Conservation (phyloP, 164 flowering plant species). For the Warburgia ugandensis region DNA sequence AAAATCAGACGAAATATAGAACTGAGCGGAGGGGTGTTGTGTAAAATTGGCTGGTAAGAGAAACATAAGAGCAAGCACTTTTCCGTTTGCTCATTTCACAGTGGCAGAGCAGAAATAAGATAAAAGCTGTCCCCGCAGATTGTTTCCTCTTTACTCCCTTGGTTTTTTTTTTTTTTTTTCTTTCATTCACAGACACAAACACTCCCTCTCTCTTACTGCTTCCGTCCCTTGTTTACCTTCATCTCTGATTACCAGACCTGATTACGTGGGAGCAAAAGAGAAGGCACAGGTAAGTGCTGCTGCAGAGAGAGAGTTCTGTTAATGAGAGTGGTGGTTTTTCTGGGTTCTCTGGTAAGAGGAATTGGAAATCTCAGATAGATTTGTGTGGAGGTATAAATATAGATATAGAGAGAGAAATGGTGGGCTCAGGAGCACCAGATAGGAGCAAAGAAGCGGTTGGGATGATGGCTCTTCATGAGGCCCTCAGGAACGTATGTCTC, state of each 20-base stretch:
- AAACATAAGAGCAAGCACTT: too few species aligned
- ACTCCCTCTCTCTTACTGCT: not conserved
- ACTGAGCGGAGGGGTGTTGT: too few species aligned
- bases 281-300: not conserved
- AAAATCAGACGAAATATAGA: too few species aligned
- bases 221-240: too few species aligned
- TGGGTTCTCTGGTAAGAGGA: too few species aligned
- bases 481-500: slow-evolving; percentile 87
- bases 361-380: not conserved
- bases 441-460: slow-evolving; percentile 99
- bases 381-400: not conserved
- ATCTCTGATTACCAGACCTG: slow-evolving; percentile 1
- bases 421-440: slow-evolving; percentile 58
- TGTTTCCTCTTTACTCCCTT: too few species aligned
- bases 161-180: not conserved
- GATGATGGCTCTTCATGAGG: slow-evolving; percentile 99
- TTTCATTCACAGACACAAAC: not conserved
- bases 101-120: not conserved
- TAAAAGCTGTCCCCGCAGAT: slow-evolving; percentile 1
- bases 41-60: not conserved
- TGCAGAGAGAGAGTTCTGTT: not conserved
- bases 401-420: too few species aligned
- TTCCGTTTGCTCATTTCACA: not conserved
- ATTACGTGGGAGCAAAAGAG: slow-evolving; percentile 2
- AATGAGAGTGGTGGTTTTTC: not conserved